These are phyloP conservation scores for Diaporthe citriasiana DNA, from an alignment of 2,329 filamentous ascomycete species.

Conservation along the genomic window DNA sequence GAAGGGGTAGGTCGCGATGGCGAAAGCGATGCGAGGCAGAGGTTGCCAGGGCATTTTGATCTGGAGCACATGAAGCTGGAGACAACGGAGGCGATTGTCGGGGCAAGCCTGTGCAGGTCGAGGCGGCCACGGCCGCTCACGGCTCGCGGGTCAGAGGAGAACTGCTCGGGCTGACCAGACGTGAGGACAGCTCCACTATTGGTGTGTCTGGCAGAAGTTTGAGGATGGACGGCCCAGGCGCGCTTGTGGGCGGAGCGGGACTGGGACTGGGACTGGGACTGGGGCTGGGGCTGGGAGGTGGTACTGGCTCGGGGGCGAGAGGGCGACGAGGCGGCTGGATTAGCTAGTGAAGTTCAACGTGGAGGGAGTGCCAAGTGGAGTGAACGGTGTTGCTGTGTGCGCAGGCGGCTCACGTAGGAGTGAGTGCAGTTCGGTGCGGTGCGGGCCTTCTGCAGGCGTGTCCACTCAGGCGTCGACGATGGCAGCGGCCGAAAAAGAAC, in stretches of 20 bases:
- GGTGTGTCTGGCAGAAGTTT: background rate
- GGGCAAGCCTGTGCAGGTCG: constrained; percentile 24
- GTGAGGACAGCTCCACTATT: background rate
- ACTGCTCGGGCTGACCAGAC: background rate
- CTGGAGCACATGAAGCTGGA: constrained; percentile 42
- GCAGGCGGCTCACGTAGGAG: background rate
- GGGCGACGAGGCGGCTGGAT: constrained; percentile 41
- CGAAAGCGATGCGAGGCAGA: constrained; percentile 96
- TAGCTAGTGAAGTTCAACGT: background rate
- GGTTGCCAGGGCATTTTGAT: constrained; percentile 93
- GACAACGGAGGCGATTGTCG: background rate
- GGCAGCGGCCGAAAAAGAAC: constrained; percentile 9
- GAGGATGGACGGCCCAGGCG: background rate
- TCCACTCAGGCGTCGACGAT: constrained; percentile 23
- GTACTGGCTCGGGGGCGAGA: background rate
- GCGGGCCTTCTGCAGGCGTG: constrained; percentile 7
- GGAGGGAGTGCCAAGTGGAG: background rate
- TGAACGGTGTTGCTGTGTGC: background rate
- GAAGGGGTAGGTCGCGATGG: constrained; percentile 96
- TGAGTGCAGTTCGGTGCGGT: background rate
- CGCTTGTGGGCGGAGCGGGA: background rate
- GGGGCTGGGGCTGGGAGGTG: too few relatives aligned
- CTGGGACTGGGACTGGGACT: background rate
- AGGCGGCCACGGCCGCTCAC: constrained; percentile 31
- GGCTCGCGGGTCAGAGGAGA: constrained; percentile 15